A percentile compares a stretch with the other conserved stretches of the same genome.
These are phyloP conservation scores for Magnolia sinica DNA, from an alignment of 164 flowering plant species.

Conservation along the genomic window DNA sequence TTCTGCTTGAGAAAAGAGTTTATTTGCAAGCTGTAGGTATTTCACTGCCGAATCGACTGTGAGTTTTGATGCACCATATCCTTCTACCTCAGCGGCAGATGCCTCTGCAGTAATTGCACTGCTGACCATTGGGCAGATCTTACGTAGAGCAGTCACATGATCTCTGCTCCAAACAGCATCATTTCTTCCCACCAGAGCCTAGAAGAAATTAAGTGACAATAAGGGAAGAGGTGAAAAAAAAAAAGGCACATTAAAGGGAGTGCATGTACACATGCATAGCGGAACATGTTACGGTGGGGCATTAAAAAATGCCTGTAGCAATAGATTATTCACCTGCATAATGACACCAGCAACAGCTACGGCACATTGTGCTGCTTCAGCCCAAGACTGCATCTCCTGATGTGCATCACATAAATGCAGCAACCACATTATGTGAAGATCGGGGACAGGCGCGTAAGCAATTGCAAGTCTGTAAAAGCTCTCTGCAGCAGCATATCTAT, in stretches of 20 bases:
- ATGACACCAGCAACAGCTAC: slow-evolving; percentile 99
- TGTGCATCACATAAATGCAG: slow-evolving; percentile 98
- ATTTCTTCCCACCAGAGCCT: slow-evolving; percentile 97
- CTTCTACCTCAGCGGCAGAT: slow-evolving; percentile 98
- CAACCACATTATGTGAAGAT: slow-evolving; percentile 99
- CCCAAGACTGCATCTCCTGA: slow-evolving; percentile 99
- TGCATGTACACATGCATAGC: background rate
- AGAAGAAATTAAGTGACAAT: slow-evolving; percentile 7
- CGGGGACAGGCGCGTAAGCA: slow-evolving; percentile 99
- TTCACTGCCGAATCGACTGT: slow-evolving; percentile 99
- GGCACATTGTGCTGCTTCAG: slow-evolving; percentile 99
- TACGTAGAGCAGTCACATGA: slow-evolving; percentile 74
- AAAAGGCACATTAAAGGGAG: background rate
- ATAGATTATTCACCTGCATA: slow-evolving; percentile 82
- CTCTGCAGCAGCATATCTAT: slow-evolving; percentile 97
- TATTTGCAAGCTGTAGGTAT: slow-evolving; percentile 93
- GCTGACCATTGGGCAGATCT: slow-evolving; percentile 95
- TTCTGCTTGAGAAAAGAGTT: slow-evolving; percentile 97
- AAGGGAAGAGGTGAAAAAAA: too few relatives aligned
- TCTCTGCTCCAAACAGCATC: slow-evolving; percentile 96
- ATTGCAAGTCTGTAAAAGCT: slow-evolving; percentile 88
- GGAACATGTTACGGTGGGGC: background rate
- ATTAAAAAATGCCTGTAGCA: background rate
- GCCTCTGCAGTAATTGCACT: slow-evolving; percentile 79
- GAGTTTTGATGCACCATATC: slow-evolving; percentile 98